These are phyloP conservation scores for Talaromyces adpressus DNA, from an alignment of 495 filamentous ascomycete genomes.

Conservation along the genomic window DNA sequence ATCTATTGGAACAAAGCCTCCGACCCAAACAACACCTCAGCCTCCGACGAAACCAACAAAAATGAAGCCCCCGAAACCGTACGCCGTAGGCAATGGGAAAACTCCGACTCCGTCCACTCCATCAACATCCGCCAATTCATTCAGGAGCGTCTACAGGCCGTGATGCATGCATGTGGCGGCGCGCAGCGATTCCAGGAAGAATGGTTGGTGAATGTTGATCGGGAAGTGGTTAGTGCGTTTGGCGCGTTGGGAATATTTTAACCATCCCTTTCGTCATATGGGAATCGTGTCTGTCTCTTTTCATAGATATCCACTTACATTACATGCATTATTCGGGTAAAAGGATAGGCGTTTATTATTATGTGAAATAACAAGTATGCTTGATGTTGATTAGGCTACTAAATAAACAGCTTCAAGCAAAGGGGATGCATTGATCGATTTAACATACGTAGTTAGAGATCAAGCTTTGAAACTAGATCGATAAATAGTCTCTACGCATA, in stretches of 20 bases:
- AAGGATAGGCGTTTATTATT: neutral
- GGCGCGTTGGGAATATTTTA: slow-evolving; percentile 42
- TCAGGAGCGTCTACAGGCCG: slow-evolving; percentile 52
- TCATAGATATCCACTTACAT: neutral
- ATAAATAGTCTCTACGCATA: too few relatives aligned
- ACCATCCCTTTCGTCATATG: slow-evolving; percentile 13
- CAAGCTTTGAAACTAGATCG: too few relatives aligned
- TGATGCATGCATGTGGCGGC: slow-evolving; percentile 65
- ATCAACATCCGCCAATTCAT: slow-evolving; percentile 67
- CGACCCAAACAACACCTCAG: slow-evolving; percentile 33
- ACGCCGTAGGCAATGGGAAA: slow-evolving; percentile 46
- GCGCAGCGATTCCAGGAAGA: slow-evolving; percentile 64
- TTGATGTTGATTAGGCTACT: neutral
- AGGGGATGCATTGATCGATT: too few relatives aligned
- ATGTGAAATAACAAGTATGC: neutral
- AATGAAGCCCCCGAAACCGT: slow-evolving; percentile 60
- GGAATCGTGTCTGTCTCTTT: slow-evolving; percentile 27
- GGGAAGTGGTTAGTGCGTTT: slow-evolving; percentile 68
- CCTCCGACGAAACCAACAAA: slow-evolving; percentile 21
- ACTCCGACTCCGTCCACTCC: slow-evolving; percentile 62
- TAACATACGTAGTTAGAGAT: too few relatives aligned
- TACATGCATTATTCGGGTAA: slow-evolving; percentile 13
- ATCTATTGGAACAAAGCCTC: slow-evolving; percentile 41
- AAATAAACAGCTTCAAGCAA: too few relatives aligned
- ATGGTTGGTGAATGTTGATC: slow-evolving; percentile 85